These are phyloP conservation scores for Letharia lupina DNA, from an alignment of 495 filamentous ascomycete species.

Conservation along the genomic window DNA sequence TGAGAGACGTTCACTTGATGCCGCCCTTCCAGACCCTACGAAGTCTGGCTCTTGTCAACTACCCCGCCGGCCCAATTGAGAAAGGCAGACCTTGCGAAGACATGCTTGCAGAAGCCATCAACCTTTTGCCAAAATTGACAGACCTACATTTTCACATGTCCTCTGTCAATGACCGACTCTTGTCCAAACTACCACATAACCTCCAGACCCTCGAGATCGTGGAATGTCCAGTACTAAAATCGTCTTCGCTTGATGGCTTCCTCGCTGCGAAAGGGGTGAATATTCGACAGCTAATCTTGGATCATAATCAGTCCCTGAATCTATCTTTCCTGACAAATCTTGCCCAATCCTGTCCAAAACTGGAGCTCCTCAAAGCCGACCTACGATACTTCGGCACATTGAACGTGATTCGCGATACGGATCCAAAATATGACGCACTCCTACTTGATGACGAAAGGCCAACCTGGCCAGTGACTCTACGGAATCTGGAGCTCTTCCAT, in stretches of 20 bases:
- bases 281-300: constrained; percentile 56
- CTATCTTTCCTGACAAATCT: constrained; percentile 60
- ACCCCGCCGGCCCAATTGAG: constrained; percentile 36
- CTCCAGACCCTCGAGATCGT: constrained; percentile 59
- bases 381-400: constrained; percentile 56
- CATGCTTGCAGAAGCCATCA: constrained; percentile 48
- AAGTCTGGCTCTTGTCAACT: constrained; percentile 57
- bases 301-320: constrained; percentile 69
- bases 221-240: constrained; percentile 63
- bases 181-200: constrained; percentile 52
- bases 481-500: constrained; percentile 61
- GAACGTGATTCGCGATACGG: constrained; percentile 51
- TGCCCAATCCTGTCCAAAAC: constrained; percentile 51
- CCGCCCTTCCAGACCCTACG: constrained; percentile 50
- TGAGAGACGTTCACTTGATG: constrained; percentile 48
- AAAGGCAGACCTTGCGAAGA: constrained; percentile 33
- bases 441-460: constrained; percentile 53
- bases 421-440: constrained; percentile 60
- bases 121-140: constrained; percentile 50
- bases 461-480: constrained; percentile 63
- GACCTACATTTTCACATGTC: constrained; percentile 60
- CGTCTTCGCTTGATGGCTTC: constrained; percentile 49
- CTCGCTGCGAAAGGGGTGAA: constrained; percentile 53
- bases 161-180: constrained; percentile 47
- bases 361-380: constrained; percentile 65